Conservation (phyloP, 331 rosid genomes). For the Quercus phellos region DNA sequence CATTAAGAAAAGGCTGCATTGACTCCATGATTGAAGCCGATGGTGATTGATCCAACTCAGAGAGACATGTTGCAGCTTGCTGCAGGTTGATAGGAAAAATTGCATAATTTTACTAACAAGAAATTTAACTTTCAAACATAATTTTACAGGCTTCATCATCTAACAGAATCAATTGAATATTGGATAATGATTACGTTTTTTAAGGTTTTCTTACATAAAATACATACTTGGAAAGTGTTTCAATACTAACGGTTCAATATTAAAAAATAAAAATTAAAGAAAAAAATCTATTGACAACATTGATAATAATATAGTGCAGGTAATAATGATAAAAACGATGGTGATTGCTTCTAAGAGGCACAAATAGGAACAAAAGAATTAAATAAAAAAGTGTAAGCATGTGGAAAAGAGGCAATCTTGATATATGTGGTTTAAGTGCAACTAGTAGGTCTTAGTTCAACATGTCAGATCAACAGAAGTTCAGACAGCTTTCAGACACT, state of each 20-base stretch:
- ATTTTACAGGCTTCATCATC: not conserved
- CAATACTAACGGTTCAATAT: not conserved
- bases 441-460: not conserved
- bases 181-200: not conserved
- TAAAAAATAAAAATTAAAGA: not conserved
- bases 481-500: not conserved
- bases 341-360: not conserved
- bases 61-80: constrained; percentile 85
- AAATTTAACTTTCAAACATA: constrained; percentile 12
- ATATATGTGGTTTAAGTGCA: not conserved
- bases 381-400: not conserved
- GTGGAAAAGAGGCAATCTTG: not conserved
- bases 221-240: not conserved
- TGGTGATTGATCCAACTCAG: constrained; percentile 93
- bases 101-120: not conserved
- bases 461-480: not conserved
- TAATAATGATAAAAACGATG: not conserved
- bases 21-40: constrained; percentile 62
- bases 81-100: constrained; percentile 38
- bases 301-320: not conserved
- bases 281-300: not conserved
- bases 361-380: not conserved
- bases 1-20: constrained; percentile 77
- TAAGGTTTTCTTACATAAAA: not conserved
- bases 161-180: not conserved